Evolutionary conservation across 2,329 filamentous ascomycete species (phyloP).

Genomic region (Pseudocercospora crystallina): DNA sequence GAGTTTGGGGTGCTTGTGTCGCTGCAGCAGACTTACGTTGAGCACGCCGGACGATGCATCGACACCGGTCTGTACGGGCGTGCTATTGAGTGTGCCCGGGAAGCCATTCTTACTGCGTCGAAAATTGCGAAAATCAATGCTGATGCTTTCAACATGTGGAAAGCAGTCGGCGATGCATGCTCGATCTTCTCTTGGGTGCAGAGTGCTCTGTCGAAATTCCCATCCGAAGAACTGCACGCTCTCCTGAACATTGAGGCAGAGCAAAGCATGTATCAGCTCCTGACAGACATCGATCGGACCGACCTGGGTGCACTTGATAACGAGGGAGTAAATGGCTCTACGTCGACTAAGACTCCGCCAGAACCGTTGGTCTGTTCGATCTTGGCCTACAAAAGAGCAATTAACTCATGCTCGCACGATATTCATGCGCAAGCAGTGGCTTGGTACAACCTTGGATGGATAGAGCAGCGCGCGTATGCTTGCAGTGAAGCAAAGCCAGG

Average conservation of each 20-base stretch:
- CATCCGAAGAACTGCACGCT: conserved; percentile 55
- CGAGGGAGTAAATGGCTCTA: conserved; percentile 26
- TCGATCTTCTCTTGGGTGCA: conserved; percentile 80
- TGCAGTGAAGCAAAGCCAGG: conserved; percentile 60
- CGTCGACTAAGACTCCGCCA: conserved; percentile 42
- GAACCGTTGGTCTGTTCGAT: conserved; percentile 65
- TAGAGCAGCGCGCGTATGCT: conserved; percentile 76
- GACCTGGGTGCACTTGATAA: conserved; percentile 15
- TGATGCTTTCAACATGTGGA: conserved; percentile 92
- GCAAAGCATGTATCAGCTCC: conserved; percentile 57
- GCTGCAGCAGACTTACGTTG: conserved; percentile 81
- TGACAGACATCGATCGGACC: conserved; percentile 70
- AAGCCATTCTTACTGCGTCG: conserved; percentile 67
- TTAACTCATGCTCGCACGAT: conserved; percentile 71
- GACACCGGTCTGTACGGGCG: conserved; percentile 86
- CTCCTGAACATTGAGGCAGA: conserved; percentile 60
- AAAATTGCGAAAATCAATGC: conserved; percentile 60
- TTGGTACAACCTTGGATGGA: conserved; percentile 96
- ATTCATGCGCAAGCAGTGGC: conserved; percentile 88
- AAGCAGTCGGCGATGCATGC: conserved; percentile 83
- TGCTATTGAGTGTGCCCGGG: conserved; percentile 67
- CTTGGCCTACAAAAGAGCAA: conserved; percentile 82
- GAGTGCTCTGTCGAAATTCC: conserved; percentile 63
- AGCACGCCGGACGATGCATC: conserved; percentile 73
- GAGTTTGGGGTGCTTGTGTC: conserved; percentile 89